A percentile compares a stretch with the other conserved stretches of the same genome.
Evolutionary conservation across 2,329 filamentous ascomycete species (phyloP).

Genomic region (Colletotrichum viniferum): DNA sequence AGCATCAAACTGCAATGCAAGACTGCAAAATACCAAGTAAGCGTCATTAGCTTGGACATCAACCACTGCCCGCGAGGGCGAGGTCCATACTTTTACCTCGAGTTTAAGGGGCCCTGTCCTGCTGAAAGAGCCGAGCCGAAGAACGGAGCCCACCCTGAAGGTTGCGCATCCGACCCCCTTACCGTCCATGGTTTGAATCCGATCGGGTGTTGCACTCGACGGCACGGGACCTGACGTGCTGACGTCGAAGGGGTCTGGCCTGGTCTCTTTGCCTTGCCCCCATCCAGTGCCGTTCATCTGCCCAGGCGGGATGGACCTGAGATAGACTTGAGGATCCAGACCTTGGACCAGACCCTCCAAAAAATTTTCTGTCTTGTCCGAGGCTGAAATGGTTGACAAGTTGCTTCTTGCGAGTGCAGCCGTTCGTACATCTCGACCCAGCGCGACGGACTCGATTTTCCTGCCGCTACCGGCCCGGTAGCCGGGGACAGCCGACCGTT

Average conservation of each 20-base stretch:
- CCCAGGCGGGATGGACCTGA: background rate
- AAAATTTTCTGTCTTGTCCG: background rate
- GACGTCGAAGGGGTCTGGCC: background rate
- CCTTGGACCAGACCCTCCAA: background rate
- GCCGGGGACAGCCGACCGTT: background rate
- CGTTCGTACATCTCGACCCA: background rate
- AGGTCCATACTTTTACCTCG: background rate
- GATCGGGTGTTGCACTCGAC: slow-evolving; percentile 11
- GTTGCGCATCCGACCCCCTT: slow-evolving; percentile 11
- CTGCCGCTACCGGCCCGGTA: background rate
- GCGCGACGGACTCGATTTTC: background rate
- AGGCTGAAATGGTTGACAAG: background rate
- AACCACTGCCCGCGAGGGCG: background rate
- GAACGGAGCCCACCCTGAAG: background rate
- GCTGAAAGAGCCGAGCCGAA: slow-evolving; percentile 9
- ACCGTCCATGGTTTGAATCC: background rate
- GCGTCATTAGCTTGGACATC: background rate
- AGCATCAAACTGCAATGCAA: background rate
- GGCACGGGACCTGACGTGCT: background rate
- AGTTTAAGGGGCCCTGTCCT: background rate
- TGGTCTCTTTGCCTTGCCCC: background rate
- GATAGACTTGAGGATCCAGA: background rate
- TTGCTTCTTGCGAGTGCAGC: background rate
- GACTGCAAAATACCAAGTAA: background rate
- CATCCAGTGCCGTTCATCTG: background rate